Base-by-base conservation (phyloP, 768 basidiomycete species). In the Leccinum rimulosum region DNA sequence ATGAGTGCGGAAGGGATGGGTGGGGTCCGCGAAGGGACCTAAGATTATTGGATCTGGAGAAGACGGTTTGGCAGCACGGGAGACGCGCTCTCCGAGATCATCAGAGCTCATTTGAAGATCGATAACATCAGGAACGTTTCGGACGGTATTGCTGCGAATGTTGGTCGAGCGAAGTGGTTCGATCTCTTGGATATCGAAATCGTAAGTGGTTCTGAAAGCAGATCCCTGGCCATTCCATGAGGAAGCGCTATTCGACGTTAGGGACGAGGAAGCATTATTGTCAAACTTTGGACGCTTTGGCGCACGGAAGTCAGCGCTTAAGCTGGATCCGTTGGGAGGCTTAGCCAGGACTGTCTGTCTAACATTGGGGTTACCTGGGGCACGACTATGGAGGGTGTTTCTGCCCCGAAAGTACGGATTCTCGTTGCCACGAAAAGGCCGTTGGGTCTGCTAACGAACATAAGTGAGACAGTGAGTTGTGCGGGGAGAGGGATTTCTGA, bases 261-360 rank as follows among this genome's bases (percentile, higher is more conserved):
- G 4, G 8, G 4, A 11, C 5, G 52, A 33, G 5, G 54, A 28
- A 52, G 15, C n/a, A 43, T 5, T 6, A 11, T 3, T 0, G 47
- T 70, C 72, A 17, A 58, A 43, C 52, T 50, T 74, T 48, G 48
- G 62, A 56, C 70, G 72, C 65, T 73, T 73, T 43, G 51, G 49
- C 4, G 51, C 36, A 58, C 48, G 66, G 3, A 9, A 9, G n/a
- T 65, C 56, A 9, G 35, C 11, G 14, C 4, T 5, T 45, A 6
- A 11, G 25, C 17, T 19, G 12, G 11, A 10, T 27, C 3, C 11
- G 30, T 35, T 38, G 30, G 11, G 14, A 43, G 50, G 10, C 54
- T 60, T 60, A 25, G 54, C 61, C 14, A 75, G 54, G 33, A 74
- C 0, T 1, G 73, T 72, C 56, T 63, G 59, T 3, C 4, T 11